Conservation (phyloP, 2,329 filamentous ascomycete genomes). For the Verticillium zaregamsianum region DNA sequence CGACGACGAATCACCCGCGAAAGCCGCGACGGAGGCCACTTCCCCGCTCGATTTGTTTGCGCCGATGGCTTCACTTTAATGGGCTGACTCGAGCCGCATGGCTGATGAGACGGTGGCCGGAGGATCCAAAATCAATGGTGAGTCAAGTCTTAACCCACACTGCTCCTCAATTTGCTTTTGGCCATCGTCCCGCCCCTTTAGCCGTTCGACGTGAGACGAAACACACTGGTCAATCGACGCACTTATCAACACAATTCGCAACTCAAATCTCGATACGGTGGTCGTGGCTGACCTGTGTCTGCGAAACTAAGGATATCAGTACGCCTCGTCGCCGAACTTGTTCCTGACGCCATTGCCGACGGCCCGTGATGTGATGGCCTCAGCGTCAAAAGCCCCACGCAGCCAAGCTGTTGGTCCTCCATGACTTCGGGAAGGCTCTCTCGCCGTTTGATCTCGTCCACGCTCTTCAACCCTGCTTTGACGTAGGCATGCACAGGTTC, state of each 20-base stretch:
- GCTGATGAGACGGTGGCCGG: background rate
- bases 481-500: no score
- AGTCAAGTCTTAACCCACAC: background rate
- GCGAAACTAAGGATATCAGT: background rate
- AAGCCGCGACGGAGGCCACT: background rate
- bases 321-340: background rate
- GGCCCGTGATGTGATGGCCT: background rate
- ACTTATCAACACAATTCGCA: background rate
- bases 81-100: slow-evolving; percentile 1
- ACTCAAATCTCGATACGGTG: background rate
- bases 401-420: background rate
- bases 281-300: background rate
- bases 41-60: background rate
- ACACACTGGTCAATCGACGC: background rate
- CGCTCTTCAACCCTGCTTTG: background rate
- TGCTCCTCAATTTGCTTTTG: background rate
- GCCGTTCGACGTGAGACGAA: background rate
- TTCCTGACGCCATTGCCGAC: background rate
- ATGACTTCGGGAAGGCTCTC: background rate
- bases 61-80: background rate
- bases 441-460: background rate
- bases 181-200: background rate
- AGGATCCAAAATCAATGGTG: background rate
- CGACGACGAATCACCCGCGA: background rate
- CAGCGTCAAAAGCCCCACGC: background rate